Evolutionary conservation across 2,329 filamentous ascomycete species (phyloP).

Genomic region (Trichoderma breve): DNA sequence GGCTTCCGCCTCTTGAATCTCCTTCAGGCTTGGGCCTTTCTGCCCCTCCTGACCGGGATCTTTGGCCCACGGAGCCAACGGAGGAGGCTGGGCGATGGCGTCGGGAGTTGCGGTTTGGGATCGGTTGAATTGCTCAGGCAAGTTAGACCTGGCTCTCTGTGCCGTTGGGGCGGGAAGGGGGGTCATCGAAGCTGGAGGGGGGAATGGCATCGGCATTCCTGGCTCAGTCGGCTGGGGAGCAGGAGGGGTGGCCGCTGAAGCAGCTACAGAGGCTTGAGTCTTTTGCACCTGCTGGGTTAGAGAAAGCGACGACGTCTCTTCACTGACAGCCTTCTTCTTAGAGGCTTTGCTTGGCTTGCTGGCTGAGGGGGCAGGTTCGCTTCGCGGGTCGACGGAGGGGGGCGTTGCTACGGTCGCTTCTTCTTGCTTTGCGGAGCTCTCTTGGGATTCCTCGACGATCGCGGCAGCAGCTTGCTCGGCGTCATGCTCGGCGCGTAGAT

Average conservation of each 20-base stretch:
- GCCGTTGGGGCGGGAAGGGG: slow-evolving; percentile 86
- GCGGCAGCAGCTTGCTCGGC: slow-evolving; percentile 43
- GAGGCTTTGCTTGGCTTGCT: slow-evolving; percentile 30
- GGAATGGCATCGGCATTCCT: slow-evolving; percentile 74
- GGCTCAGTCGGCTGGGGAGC: slow-evolving; percentile 48
- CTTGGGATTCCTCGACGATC: slow-evolving; percentile 21
- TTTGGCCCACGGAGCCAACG: slow-evolving; percentile 92
- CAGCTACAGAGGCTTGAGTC: slow-evolving; percentile 54
- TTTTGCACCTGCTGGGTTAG: slow-evolving; percentile 84
- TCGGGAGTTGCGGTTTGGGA: slow-evolving; percentile 79
- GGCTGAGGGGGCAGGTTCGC: slow-evolving; percentile 13
- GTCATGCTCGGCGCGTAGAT: slow-evolving; percentile 71
- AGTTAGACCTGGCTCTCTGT: slow-evolving; percentile 77
- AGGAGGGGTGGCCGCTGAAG: slow-evolving; percentile 25
- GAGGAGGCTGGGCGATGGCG: slow-evolving; percentile 54
- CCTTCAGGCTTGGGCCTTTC: slow-evolving; percentile 87
- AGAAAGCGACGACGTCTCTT: slow-evolving; percentile 52
- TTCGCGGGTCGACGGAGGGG: slow-evolving; percentile 13
- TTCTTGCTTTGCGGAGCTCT: background rate
- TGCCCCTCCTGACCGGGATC: slow-evolving; percentile 68
- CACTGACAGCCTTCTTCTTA: slow-evolving; percentile 32
- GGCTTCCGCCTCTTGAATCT: slow-evolving; percentile 95
- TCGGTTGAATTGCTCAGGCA: slow-evolving; percentile 70
- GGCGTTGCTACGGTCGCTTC: background rate
- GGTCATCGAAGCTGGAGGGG: slow-evolving; percentile 70